A percentile compares a stretch with the other conserved stretches of the same genome.
phyloP scores from a whole-genome alignment of 805 yeast species.

The Pachysolen tannophilus region DNA sequence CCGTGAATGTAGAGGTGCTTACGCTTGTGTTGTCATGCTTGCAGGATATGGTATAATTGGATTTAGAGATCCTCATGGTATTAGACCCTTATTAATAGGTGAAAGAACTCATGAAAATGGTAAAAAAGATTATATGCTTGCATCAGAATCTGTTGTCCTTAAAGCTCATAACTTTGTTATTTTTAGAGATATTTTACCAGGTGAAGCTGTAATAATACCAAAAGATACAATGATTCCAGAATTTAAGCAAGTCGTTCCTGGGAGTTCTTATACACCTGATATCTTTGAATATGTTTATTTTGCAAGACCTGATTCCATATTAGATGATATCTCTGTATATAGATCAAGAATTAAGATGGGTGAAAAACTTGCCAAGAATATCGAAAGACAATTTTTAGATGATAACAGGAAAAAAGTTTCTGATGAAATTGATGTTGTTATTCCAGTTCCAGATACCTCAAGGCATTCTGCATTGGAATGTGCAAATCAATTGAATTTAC shows the following conservation, averaged over 20 bases:
- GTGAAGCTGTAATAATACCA: slow-evolving; percentile 93
- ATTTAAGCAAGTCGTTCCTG: slow-evolving; percentile 77
- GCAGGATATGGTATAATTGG: slow-evolving; percentile 96
- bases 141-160: slow-evolving; percentile 90
- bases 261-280: slow-evolving; percentile 82
- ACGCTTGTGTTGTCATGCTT: slow-evolving; percentile 88
- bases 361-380: slow-evolving; percentile 70
- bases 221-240: slow-evolving; percentile 69
- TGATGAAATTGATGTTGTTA: slow-evolving; percentile 79
- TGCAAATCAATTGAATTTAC: slow-evolving; percentile 70
- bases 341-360: slow-evolving; percentile 94
- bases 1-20: slow-evolving; percentile 86
- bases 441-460: slow-evolving; percentile 98
- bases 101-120: slow-evolving; percentile 70
- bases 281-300: slow-evolving; percentile 96
- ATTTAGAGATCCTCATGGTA: slow-evolving; percentile 95
- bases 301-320: slow-evolving; percentile 94
- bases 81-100: slow-evolving; percentile 85
- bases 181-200: slow-evolving; percentile 82
- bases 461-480: slow-evolving; percentile 91
- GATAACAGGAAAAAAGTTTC: slow-evolving; percentile 36
- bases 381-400: slow-evolving; percentile 30
- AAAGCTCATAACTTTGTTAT: slow-evolving; percentile 82
- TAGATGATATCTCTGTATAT: slow-evolving; percentile 96
- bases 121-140: slow-evolving; percentile 80